Base-by-base conservation (phyloP, 2,329 filamentous ascomycete genomes). In the Cryphonectria naterciae region DNA sequence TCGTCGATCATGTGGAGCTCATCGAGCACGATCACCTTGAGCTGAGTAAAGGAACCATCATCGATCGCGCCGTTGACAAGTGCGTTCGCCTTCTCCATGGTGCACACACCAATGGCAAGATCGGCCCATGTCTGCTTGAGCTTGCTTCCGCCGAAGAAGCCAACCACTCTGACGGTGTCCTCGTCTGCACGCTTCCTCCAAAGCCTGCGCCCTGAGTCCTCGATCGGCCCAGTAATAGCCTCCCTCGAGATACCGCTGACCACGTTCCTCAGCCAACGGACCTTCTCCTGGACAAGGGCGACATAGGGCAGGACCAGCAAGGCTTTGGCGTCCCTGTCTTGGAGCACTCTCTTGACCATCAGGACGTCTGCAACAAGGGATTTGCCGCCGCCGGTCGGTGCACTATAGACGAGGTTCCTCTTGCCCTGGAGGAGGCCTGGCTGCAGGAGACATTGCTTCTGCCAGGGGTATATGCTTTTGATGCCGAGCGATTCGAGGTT, bases 1-100 rank as follows among this genome's bases (percentile, higher is more conserved):
- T 94, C 92, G 75, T 93, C 90, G 61, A 94, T 85, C 91, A 95
- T 94, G 77, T 95, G 92, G n/a, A 94, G 81, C 77, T 95, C 92
- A 75, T 95, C 92, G 46, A 94, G 83, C 19, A 94, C 91, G 25
- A 94, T 87, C 15, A 90, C 83, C 63, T 87, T 88, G 60, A 95
- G 81, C 28, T 89, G 85, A n/a, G 85, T 82, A 71, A 93, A 86
- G 4, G 85, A 88, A 76, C 87, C 89, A 73, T 94, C 91, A 73
- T 92, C 90, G 74, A 94, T 92, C 19, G 92, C 90, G 32, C 86
- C 83, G 75, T 95, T 94, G 39, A 94, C 85, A 54, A 95, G 84
- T 15, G 90, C 86, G 76, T 94, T 95, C 68, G 92, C 92, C 87
- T 94, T 95, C 81, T 95, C 92, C 72, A 94, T 90, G 0, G 92